A percentile compares a stretch with the other conserved stretches of the same genome.
Evolutionary conservation across 768 basidiomycete species (phyloP).

Genomic region (Serendipita sp.): DNA sequence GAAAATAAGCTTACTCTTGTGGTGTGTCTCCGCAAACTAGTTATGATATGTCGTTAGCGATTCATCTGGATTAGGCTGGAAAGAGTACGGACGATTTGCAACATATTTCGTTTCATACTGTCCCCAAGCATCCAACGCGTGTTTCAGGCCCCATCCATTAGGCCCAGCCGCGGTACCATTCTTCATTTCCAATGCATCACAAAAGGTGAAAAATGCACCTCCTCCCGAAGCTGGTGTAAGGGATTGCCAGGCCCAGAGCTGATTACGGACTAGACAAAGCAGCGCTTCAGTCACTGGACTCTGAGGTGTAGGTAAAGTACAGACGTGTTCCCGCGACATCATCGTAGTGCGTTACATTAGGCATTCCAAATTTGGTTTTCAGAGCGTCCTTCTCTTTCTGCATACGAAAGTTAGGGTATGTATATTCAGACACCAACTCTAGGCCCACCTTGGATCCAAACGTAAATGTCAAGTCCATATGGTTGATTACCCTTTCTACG

Average conservation of each 20-base stretch:
- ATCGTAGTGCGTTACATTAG: conserved; percentile 39
- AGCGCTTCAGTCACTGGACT: background rate
- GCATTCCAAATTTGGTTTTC: conserved; percentile 44
- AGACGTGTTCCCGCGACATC: conserved; percentile 45
- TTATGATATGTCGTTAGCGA: background rate
- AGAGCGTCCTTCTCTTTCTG: conserved; percentile 31
- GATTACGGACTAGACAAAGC: conserved; percentile 22
- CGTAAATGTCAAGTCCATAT: conserved; percentile 42
- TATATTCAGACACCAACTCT: background rate
- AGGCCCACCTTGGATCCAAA: conserved; percentile 21
- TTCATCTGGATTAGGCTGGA: background rate
- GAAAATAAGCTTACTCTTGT: background rate
- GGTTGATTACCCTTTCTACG: conserved; percentile 42
- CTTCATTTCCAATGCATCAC: conserved; percentile 52
- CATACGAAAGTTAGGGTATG: background rate
- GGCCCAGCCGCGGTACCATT: conserved; percentile 29
- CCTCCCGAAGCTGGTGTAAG: conserved; percentile 35
- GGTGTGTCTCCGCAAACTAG: background rate
- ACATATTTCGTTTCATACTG: conserved; percentile 10
- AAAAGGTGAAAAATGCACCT: conserved; percentile 40
- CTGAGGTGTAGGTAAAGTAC: conserved; percentile 11
- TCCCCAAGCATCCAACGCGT: conserved; percentile 12
- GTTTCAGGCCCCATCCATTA: conserved; percentile 12
- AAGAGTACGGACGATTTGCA: background rate
- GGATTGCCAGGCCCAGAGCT: conserved; percentile 53